phyloP scores from a whole-genome alignment of 2,329 filamentous ascomycete species.

The Dactylellina cionopaga region DNA sequence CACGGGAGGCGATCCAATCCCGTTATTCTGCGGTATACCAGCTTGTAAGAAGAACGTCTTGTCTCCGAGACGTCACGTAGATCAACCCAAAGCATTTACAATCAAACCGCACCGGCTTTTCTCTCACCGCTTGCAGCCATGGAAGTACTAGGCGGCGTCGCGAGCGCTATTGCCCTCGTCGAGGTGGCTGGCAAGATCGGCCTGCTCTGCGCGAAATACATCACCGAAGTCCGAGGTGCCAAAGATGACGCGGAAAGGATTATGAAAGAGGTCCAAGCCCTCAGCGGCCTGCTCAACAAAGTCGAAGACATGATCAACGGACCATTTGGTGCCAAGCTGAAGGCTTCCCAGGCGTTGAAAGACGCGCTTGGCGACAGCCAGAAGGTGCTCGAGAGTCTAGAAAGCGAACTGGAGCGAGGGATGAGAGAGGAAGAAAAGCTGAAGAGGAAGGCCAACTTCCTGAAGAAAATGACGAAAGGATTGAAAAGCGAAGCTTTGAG shows the following conservation, averaged over 20 bases:
- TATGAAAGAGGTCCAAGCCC: too few relatives aligned
- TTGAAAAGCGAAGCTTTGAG: conserved; percentile 51
- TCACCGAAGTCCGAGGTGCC: background rate
- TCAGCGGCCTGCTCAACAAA: background rate
- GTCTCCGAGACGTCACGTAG: too few relatives aligned
- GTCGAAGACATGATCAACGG: background rate
- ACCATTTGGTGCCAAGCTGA: background rate
- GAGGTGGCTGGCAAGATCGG: background rate
- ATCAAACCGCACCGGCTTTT: too few relatives aligned
- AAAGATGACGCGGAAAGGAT: background rate
- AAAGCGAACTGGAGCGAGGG: too few relatives aligned
- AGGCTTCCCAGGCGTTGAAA: conserved; percentile 2
- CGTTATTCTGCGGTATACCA: too few relatives aligned
- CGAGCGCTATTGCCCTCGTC: conserved; percentile 6
- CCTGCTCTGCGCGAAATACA: conserved; percentile 9
- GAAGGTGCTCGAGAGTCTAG: too few relatives aligned
- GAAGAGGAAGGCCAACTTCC: too few relatives aligned
- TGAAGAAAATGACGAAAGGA: background rate
- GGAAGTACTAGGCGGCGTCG: conserved; percentile 3
- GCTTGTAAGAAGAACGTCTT: too few relatives aligned
- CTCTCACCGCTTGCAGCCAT: too few relatives aligned
- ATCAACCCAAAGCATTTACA: too few relatives aligned
- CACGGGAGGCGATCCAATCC: too few relatives aligned
- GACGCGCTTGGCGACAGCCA: background rate
- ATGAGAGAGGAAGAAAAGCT: too few relatives aligned